Evolutionary conservation across 352 stramenopile genomes (phyloP).

Genomic region (Phytophthora syringae): DNA sequence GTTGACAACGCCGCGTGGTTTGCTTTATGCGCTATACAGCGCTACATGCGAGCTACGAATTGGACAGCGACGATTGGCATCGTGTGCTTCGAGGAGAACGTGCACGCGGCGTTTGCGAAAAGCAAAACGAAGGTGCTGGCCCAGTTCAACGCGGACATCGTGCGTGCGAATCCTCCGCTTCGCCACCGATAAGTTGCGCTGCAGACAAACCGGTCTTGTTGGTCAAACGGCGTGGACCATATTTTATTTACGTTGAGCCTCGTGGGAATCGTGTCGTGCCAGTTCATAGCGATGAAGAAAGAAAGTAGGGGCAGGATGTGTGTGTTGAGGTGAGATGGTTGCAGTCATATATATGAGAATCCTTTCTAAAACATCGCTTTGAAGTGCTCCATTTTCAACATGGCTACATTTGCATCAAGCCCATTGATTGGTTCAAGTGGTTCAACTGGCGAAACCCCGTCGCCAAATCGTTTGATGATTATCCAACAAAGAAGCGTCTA

Average conservation of each 20-base stretch:
- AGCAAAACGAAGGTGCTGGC: slow-evolving; percentile 31
- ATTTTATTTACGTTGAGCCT: slow-evolving; percentile 36
- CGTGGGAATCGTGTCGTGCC: slow-evolving; percentile 21
- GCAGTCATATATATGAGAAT: slow-evolving; percentile 1
- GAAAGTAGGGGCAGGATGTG: slow-evolving; percentile 17
- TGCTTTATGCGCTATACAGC: slow-evolving; percentile 59
- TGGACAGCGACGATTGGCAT: slow-evolving; percentile 59
- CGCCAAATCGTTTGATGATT: slow-evolving; percentile 11
- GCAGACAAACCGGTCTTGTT: background rate
- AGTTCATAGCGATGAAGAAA: slow-evolving; percentile 12
- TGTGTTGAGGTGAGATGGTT: slow-evolving; percentile 5
- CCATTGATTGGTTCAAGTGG: background rate
- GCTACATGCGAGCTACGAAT: slow-evolving; percentile 49
- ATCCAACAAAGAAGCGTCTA: slow-evolving; percentile 18
- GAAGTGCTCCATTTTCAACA: background rate
- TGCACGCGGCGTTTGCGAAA: slow-evolving; percentile 45
- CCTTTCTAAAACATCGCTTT: too few relatives aligned
- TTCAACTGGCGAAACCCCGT: slow-evolving; percentile 22
- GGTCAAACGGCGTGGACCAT: slow-evolving; percentile 7
- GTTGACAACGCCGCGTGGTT: slow-evolving; percentile 40
- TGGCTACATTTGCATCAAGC: slow-evolving; percentile 1
- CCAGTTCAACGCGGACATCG: slow-evolving; percentile 26
- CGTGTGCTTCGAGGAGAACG: slow-evolving; percentile 56
- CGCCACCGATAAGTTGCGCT: slow-evolving; percentile 10
- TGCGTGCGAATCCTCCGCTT: slow-evolving; percentile 24